These are phyloP conservation scores for Malbranchea cinnamomea DNA, from an alignment of 2,329 filamentous ascomycete species.

Conservation along the genomic window DNA sequence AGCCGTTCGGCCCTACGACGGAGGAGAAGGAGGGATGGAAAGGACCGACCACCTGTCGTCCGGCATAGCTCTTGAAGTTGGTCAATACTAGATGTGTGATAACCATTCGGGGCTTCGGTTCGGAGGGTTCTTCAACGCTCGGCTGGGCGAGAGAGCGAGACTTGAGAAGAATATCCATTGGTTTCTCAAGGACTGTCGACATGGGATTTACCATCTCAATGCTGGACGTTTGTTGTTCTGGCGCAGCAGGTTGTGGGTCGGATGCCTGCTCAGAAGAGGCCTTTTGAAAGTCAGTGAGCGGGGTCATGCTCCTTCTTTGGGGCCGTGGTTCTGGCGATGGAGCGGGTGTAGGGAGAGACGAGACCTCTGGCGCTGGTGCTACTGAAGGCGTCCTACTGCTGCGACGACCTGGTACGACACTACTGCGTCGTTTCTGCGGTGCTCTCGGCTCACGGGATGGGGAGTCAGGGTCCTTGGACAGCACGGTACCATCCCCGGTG, in stretches of 20 bases:
- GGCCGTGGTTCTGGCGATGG: conserved; percentile 38
- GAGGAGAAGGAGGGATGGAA: conserved; percentile 97
- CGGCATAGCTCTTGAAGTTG: conserved; percentile 99
- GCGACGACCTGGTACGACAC: conserved; percentile 28
- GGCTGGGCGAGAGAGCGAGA: conserved; percentile 55
- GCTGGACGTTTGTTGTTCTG: conserved; percentile 32
- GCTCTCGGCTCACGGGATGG: conserved; percentile 39
- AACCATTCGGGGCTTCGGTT: conserved; percentile 73
- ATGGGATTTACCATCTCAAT: conserved; percentile 61
- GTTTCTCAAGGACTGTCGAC: conserved; percentile 66
- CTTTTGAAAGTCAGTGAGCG: conserved; percentile 66
- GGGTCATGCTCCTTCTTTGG: conserved; percentile 29
- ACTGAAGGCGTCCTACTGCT: conserved; percentile 28
- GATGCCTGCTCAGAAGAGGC: conserved; percentile 2
- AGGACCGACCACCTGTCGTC: conserved; percentile 83
- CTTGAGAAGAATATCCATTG: conserved; percentile 87
- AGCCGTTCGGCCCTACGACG: conserved; percentile 93
- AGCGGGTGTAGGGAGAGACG: conserved; percentile 33
- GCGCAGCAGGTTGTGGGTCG: conserved; percentile 28
- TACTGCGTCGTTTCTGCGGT: conserved; percentile 58
- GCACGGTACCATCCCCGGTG: conserved; percentile 31
- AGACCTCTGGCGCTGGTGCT: conserved; percentile 23
- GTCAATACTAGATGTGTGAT: conserved; percentile 83
- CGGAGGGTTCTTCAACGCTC: conserved; percentile 55
- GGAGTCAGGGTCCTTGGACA: conserved; percentile 35